Conservation (phyloP, 2,329 filamentous ascomycete genomes). For the Lasiodiplodia gonubiensis region DNA sequence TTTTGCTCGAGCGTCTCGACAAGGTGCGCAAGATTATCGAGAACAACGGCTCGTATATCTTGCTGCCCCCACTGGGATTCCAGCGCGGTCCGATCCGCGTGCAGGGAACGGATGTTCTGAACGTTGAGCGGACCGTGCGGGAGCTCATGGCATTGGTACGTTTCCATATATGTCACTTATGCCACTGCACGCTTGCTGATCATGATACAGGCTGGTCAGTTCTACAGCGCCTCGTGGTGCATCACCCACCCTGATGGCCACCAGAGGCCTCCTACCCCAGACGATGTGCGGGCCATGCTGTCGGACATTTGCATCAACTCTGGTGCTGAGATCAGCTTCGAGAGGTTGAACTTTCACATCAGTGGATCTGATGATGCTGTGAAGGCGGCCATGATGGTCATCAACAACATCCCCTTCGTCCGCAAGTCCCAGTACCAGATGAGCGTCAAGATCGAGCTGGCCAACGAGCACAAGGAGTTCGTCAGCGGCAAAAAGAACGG, state of each 20-base stretch:
- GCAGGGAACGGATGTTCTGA: conserved; percentile 89
- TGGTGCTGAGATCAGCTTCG: conserved; percentile 91
- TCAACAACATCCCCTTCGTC: conserved; percentile 89
- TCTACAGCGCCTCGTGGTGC: conserved; percentile 97
- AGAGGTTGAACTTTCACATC: conserved; percentile 91
- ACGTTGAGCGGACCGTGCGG: conserved; percentile 91
- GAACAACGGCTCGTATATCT: conserved; percentile 91
- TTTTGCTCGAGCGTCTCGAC: conserved; percentile 86
- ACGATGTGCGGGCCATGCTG: conserved; percentile 86
- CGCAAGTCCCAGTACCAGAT: conserved; percentile 89
- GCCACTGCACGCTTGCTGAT: conserved; percentile 34
- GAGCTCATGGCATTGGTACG: conserved; percentile 93
- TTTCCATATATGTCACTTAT: conserved; percentile 32
- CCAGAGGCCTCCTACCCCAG: conserved; percentile 64
- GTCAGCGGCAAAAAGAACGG: conserved; percentile 99
- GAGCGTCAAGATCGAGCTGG: conserved; percentile 96
- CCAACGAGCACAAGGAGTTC: conserved; percentile 99
- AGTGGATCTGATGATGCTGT: conserved; percentile 96
- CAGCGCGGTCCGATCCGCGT: conserved; percentile 85
- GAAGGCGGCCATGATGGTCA: conserved; percentile 91
- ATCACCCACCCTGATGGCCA: conserved; percentile 76
- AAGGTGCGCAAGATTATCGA: conserved; percentile 99
- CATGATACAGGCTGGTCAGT: conserved; percentile 77
- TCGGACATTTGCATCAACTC: conserved; percentile 96
- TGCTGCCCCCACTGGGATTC: conserved; percentile 86